Percentiles rank a stretch among this genome's conserved stretches.
Conservation (phyloP, 2,329 filamentous ascomycete genomes). For the Aschersonia sp. region DNA sequence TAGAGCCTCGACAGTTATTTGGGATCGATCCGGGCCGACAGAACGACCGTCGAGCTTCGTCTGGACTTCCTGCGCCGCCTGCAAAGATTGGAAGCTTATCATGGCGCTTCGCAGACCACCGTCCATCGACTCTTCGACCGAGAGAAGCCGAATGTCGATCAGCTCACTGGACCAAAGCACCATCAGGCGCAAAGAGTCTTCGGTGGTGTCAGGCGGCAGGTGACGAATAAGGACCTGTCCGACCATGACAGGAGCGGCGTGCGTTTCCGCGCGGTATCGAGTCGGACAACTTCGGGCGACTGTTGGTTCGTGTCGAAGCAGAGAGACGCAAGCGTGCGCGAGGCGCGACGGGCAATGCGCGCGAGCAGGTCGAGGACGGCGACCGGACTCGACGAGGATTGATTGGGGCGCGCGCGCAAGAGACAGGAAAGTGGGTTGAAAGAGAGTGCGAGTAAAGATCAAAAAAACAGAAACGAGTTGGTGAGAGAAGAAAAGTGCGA, state of each 20-base stretch:
- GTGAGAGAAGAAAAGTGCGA: not conserved
- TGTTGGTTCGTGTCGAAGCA: not conserved
- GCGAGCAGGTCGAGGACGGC: not conserved
- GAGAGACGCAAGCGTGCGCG: not conserved
- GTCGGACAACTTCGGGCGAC: not conserved
- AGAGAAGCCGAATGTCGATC: conserved; percentile 33
- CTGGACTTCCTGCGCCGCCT: conserved; percentile 42
- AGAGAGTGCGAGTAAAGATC: not conserved
- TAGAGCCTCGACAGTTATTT: conserved; percentile 45
- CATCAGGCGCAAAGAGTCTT: conserved; percentile 41
- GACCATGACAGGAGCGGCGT: conserved; percentile 11
- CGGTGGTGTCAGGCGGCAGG: conserved; percentile 37
- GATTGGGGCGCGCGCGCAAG: not conserved
- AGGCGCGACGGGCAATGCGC: not conserved
- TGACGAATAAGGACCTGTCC: conserved; percentile 34
- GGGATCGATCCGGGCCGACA: conserved; percentile 32
- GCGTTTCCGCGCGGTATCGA: not conserved
- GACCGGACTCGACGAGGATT: not conserved
- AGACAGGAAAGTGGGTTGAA: not conserved
- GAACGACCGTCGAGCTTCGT: conserved; percentile 41
- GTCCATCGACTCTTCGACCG: conserved; percentile 33
- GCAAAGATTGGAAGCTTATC: conserved; percentile 34
- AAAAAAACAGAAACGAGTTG: not conserved
- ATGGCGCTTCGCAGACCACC: conserved; percentile 35
- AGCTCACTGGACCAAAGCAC: conserved; percentile 44